Evolutionary conservation across 129 eudicot species (phyloP).

Genomic region (Flaveria brownii): DNA sequence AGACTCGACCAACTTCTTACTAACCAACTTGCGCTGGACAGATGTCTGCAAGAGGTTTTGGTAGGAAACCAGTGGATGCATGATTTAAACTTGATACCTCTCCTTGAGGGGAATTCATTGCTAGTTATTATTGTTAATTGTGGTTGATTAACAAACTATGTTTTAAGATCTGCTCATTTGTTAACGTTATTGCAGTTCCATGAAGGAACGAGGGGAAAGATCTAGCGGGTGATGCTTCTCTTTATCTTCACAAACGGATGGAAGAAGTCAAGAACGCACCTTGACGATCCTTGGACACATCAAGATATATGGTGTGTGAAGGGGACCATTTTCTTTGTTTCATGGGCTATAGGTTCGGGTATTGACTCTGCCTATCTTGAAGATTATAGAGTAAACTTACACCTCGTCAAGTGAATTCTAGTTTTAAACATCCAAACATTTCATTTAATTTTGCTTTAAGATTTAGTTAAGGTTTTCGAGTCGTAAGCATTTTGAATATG

Average conservation of each 20-base stretch:
- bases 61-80: too few species aligned
- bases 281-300: slow-evolving; percentile 42
- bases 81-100: too few species aligned
- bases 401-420: slow-evolving; percentile 32
- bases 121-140: background rate
- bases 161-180: slow-evolving; percentile 9
- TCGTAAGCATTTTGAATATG: slow-evolving; percentile 30
- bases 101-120: background rate
- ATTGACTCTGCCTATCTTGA: slow-evolving; percentile 68
- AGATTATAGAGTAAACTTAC: slow-evolving; percentile 45
- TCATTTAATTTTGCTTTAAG: slow-evolving; percentile 35
- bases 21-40: too few species aligned
- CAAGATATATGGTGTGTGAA: slow-evolving; percentile 25
- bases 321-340: slow-evolving; percentile 33
- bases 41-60: too few species aligned
- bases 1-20: too few species aligned
- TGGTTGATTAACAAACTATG: background rate
- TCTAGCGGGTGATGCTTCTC: slow-evolving; percentile 34
- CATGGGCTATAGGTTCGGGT: slow-evolving; percentile 89
- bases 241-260: slow-evolving; percentile 30
- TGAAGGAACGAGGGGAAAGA: slow-evolving; percentile 24
- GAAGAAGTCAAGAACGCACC: slow-evolving; percentile 99
- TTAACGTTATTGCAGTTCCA: slow-evolving; percentile 37
- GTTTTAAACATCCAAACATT: slow-evolving; percentile 10
- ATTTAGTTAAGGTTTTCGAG: slow-evolving; percentile 15